These are phyloP conservation scores for Microdochium trichocladiopsis DNA, from an alignment of 2,329 filamentous ascomycete species.

Conservation along the genomic window DNA sequence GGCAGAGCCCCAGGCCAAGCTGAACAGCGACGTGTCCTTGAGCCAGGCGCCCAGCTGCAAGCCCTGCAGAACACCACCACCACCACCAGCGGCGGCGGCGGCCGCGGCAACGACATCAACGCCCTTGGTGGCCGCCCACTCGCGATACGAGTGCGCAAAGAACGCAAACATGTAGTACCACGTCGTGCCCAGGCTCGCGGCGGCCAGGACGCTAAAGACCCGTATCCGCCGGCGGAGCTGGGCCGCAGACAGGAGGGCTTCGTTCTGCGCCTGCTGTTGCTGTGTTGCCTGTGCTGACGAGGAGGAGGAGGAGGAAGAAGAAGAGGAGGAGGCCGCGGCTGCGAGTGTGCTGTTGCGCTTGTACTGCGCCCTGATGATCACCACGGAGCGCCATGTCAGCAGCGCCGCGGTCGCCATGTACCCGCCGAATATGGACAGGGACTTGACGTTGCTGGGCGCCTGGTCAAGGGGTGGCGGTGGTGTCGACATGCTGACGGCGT, in stretches of 20 bases:
- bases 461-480: background rate
- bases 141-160: slow-evolving; percentile 13
- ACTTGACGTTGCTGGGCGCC: background rate
- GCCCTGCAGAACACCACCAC: background rate
- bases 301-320: too few relatives aligned
- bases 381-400: slow-evolving; percentile 9
- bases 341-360: background rate
- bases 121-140: slow-evolving; percentile 4
- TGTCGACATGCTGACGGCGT: too few relatives aligned
- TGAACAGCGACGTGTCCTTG: slow-evolving; percentile 16
- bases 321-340: too few relatives aligned
- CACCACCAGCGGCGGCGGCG: background rate
- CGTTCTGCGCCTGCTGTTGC: background rate
- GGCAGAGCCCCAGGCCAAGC: slow-evolving; percentile 17
- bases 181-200: slow-evolving; percentile 14
- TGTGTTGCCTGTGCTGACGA: too few relatives aligned
- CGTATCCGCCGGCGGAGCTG: background rate
- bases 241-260: background rate
- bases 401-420: slow-evolving; percentile 11
- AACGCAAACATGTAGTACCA: slow-evolving; percentile 18
- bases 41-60: slow-evolving; percentile 15
- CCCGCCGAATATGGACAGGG: slow-evolving; percentile 11
- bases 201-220: slow-evolving; percentile 12
- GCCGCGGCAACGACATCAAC: too few relatives aligned
- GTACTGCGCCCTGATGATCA: slow-evolving; percentile 5